These are phyloP conservation scores for Colletotrichum navitas DNA, from an alignment of 2,329 filamentous ascomycete species.

Conservation along the genomic window DNA sequence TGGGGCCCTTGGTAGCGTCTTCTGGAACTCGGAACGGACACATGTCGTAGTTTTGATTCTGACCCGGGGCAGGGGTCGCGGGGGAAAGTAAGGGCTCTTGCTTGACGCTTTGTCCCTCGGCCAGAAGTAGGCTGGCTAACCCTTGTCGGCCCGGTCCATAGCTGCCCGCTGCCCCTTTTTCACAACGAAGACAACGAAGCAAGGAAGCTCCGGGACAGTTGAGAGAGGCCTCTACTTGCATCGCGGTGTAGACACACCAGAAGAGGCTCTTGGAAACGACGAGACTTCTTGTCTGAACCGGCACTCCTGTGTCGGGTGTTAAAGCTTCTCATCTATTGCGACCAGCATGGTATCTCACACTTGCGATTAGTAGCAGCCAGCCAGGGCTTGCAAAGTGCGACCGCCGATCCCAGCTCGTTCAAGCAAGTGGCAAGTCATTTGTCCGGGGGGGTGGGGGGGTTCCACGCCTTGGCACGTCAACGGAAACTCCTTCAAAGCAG, in stretches of 20 bases:
- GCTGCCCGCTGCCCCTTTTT: constrained; percentile 2
- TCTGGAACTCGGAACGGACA: background rate
- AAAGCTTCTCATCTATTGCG: background rate
- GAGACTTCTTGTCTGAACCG: background rate
- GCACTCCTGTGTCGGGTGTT: background rate
- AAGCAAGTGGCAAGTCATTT: background rate
- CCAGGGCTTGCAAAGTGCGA: background rate
- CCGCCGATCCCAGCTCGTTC: background rate
- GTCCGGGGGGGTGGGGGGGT: constrained; percentile 15
- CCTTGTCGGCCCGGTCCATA: constrained; percentile 38
- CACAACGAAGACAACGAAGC: too few relatives aligned
- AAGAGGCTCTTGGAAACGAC: background rate
- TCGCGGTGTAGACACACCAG: background rate
- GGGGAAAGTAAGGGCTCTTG: constrained; percentile 36
- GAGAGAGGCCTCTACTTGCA: background rate
- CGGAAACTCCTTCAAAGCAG: background rate
- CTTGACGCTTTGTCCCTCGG: constrained; percentile 39
- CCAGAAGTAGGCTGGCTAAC: constrained; percentile 17
- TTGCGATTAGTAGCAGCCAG: background rate
- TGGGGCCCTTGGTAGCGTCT: background rate
- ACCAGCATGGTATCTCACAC: background rate
- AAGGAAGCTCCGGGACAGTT: background rate
- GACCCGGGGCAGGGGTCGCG: constrained; percentile 23
- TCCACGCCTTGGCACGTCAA: constrained; percentile 23
- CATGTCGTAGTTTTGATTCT: constrained; percentile 33